Evolutionary conservation across 164 flowering plant genomes (phyloP).

Genomic region (Kingdonia uniflora): DNA sequence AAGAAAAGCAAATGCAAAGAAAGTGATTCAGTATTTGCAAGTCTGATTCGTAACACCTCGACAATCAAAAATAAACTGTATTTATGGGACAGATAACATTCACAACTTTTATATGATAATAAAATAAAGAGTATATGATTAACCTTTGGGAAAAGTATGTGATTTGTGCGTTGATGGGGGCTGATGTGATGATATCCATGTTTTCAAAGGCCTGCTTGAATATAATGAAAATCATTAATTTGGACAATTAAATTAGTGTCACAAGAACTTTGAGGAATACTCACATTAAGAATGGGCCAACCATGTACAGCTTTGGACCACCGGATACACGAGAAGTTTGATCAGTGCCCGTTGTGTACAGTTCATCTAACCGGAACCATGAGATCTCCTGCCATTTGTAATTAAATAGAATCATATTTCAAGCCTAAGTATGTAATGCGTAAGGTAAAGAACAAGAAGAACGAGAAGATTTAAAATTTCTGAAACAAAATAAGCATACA

Average conservation of each 20-base stretch:
- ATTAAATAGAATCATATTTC: not conserved
- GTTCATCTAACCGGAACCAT: slow-evolving; percentile 89
- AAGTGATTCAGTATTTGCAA: too few species aligned
- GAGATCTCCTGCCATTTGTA: slow-evolving; percentile 68
- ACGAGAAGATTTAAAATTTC: not conserved
- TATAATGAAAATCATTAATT: not conserved
- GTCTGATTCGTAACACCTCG: too few species aligned
- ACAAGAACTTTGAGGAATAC: slow-evolving; percentile 13
- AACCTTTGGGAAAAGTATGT: slow-evolving; percentile 60
- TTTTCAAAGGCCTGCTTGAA: slow-evolving; percentile 56
- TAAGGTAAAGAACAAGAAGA: not conserved
- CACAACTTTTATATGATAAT: not conserved
- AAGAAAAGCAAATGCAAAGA: too few species aligned
- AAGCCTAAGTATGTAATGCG: not conserved
- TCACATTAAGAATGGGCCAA: slow-evolving; percentile 77
- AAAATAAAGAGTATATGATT: slow-evolving; percentile 1
- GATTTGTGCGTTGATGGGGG: slow-evolving; percentile 38
- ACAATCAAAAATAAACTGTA: too few species aligned
- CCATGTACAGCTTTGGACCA: slow-evolving; percentile 93
- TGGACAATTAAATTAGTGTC: not conserved
- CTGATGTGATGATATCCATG: slow-evolving; percentile 66
- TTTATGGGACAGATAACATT: not conserved
- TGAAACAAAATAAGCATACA: not conserved
- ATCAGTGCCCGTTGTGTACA: slow-evolving; percentile 58
- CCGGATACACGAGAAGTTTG: slow-evolving; percentile 59